Base-by-base conservation (phyloP, 2,329 filamentous ascomycete genomes). In the Colletotrichum theobromicola region DNA sequence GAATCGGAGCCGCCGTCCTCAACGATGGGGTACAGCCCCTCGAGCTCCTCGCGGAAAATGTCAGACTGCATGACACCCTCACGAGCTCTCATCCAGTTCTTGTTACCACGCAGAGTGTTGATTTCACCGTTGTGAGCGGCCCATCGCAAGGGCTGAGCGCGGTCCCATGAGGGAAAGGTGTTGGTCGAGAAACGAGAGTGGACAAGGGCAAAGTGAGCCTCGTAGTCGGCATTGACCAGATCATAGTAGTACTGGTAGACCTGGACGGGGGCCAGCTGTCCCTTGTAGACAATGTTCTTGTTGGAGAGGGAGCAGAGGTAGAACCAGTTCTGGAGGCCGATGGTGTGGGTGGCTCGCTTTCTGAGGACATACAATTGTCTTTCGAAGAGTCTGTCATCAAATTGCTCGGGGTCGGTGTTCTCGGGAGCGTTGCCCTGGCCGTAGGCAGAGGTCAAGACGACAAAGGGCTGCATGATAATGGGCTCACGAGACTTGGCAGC, bases 251-350 rank as follows among this genome's bases (percentile, higher is more conserved):
- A 98, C 83, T 97, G 94, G 87, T 98, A 98, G 67, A 98, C 96
- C 88, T 98, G 96, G 34, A 96, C 92, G 28, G 96, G 96, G 58
- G 96, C 94, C 78, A 98, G 89, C 84, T 98, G 97, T 77, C 96
- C 96, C 90, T 98, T 98, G 91, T 98, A 98, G 75, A 98, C 95
- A 86, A 98, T 98, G 88, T 98, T 98, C 87, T 96, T 96, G 92
- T 98, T 98, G 85, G 93, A 97, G 78, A 98, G 88, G 64, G 95
- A 98, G 90, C 96, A 98, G 74, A 98, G 90, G 85, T 98, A 98
- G 89, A 98, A 98, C 96, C 96, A 98, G 85, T 98, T 98, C 86
- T 97, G 95, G 71, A 98, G 90, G 75, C 96, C 96, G 83, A 98
- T 97, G 80, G 95, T 94, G 88, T 98, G 95, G 62, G 96, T 98